Evolutionary conservation across 2,329 filamentous ascomycete genomes (phyloP), one percentile per base, ranked within the genome.

Genomic region (Neonectria magnoliae): DNA sequence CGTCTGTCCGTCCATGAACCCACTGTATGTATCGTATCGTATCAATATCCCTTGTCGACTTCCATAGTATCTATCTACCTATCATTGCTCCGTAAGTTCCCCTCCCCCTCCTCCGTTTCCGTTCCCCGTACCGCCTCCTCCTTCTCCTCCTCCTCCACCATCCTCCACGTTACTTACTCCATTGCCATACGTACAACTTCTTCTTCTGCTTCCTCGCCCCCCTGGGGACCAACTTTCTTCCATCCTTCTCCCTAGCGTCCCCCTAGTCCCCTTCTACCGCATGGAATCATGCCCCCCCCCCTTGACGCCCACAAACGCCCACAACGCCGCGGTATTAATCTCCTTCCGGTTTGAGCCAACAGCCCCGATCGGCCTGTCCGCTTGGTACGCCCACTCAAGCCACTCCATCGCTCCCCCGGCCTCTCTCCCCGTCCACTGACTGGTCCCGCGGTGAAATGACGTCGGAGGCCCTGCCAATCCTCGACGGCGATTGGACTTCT

Each of bases 361-460:
- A 42, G 38, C 65, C 58, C 71, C 71, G 71, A 73, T 73, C 71
- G 71, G 71, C 59, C 56, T 57, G 60, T 31, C 71, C 71, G 71
- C 52, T 56, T 29, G 50, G 44, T 61, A 60, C 56, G 22, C 59
- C 69, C 68, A 66, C 66, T 62, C 53, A 25, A 25, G 6, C 25
- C 25, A 25, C 25, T 25, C 25, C 25, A 25, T 25, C 25, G 5
- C 25, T 25, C 36, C 42, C 47, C 29, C 29, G 29, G 29, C 9
- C 9, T 45, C 14, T 51, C 44, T 31, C 45, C 41, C 47, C 47
- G 36, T 48, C 31, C 48, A 33, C 47, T 50, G 25, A 48, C 25
- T 25, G 25, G 25, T 25, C 25, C 57, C 57, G 48, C 57, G 38
- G 31, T 18, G 31, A 25, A 27, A 60, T 66, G 63, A 66, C 63